Evolutionary conservation across 352 stramenopile species (phyloP), one percentile per base, ranked within the genome.

Genomic region (Blastocystis sp.): DNA sequence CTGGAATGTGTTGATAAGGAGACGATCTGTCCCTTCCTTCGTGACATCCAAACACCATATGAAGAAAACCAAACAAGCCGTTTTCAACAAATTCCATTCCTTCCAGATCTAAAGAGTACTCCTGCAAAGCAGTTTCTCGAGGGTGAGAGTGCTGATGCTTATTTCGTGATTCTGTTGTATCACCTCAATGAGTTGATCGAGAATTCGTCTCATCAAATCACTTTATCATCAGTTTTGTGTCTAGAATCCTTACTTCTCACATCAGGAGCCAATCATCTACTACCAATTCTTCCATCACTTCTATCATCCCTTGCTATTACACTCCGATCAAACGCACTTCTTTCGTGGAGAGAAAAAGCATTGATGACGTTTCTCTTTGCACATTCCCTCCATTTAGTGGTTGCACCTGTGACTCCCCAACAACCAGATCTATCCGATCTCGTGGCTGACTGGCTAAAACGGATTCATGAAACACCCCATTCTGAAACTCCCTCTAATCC

Each of bases 281-380:
- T 60, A 54, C 73, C 73, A 17, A 24, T 68, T 2, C 48, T 84
- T 19, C 73, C 73, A 6, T 33, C 48, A 17, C n/a, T 84, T 22
- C 33, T 84, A 33, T 84, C 73, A 17, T 69, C 51, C 11, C 42
- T 84, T 37, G 51, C 53, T 13, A 33, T 84, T 13, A 35, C 33
- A 15, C 27, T 84, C 11, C 73, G 73, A 33, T 42, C 54, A 3
- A 42, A 84, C 27, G 13, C 73, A n/a, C 27, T 84, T 27, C 57
- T 84, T 53, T 54, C 73, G 2, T 84, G 73, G 73, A 30, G 73
- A 35, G 73, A 84, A 30, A 62, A 64, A 33, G 19, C 73, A 27
- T 57, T 84, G 1, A 53, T 42, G 22, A 30, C 51, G 24, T 64
- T 84, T 44, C 22, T 66, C 27, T 84, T 84, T 44, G 73, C 48